Conservation (phyloP, 306 rosid species). For the Echinosophora koreensis region DNA sequence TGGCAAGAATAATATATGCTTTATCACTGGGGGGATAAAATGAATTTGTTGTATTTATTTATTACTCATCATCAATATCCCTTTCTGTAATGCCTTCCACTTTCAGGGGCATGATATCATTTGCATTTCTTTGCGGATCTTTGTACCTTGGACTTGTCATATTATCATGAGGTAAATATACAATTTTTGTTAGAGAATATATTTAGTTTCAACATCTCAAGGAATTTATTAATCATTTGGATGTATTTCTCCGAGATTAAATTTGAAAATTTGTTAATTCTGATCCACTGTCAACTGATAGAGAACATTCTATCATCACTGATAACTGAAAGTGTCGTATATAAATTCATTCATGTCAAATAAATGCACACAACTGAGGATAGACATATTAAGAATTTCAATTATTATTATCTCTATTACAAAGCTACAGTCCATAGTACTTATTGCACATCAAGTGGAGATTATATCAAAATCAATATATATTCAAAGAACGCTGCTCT, state of each 20-base stretch:
- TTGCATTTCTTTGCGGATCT: slow-evolving; percentile 56
- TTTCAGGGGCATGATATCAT: slow-evolving; percentile 64
- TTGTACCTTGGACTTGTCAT: slow-evolving; percentile 68
- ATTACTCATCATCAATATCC: slow-evolving; percentile 17
- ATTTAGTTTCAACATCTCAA: slow-evolving; percentile 9
- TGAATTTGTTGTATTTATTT: not conserved
- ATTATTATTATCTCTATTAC: no score
- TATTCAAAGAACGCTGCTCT: no score
- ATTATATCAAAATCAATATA: no score
- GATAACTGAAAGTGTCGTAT: not conserved
- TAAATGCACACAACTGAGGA: not conserved
- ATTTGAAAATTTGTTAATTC: slow-evolving; percentile 18
- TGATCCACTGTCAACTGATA: not conserved
- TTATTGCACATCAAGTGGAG: no score
- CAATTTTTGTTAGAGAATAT: not conserved
- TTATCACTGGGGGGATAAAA: not conserved
- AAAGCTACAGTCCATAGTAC: no score
- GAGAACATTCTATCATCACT: not conserved
- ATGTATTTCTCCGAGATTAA: not conserved
- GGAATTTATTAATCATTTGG: not conserved
- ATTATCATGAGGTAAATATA: slow-evolving; percentile 61
- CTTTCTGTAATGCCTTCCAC: slow-evolving; percentile 35
- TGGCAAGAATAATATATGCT: not conserved
- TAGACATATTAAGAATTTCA: no score
- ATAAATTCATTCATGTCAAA: no score